phyloP scores from a whole-genome alignment of 768 basidiomycete species.

The Boletus reticulatus region DNA sequence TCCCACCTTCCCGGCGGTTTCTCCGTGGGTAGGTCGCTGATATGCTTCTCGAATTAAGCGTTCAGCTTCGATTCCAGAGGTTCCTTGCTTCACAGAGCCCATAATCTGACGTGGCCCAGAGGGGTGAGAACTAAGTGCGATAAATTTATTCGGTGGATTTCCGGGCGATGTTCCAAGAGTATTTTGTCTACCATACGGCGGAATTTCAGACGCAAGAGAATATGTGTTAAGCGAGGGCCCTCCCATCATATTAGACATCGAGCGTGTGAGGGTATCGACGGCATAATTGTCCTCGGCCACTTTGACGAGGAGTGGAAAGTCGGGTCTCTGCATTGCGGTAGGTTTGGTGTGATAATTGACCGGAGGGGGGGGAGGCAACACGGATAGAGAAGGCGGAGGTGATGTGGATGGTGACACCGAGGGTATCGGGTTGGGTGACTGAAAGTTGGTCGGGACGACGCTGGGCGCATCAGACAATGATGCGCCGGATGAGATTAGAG shows the following conservation, averaged over 20 bases:
- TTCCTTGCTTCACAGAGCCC: constrained; percentile 2
- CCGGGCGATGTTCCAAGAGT: background rate
- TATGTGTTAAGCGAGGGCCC: background rate
- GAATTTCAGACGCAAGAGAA: constrained; percentile 2
- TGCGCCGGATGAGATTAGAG: background rate
- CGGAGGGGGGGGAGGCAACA: background rate
- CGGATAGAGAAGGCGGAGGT: background rate
- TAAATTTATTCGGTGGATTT: background rate
- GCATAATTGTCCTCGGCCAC: background rate
- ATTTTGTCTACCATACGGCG: background rate
- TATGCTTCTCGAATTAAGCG: constrained; percentile 2
- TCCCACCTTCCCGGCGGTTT: background rate
- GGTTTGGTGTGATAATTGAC: constrained; percentile 9
- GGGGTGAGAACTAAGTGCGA: constrained; percentile 3
- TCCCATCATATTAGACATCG: constrained; percentile 9
- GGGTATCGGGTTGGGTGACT: background rate
- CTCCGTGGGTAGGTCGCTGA: constrained; percentile 7
- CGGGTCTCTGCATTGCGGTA: background rate
- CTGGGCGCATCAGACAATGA: background rate
- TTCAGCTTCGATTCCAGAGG: background rate
- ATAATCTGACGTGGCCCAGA: background rate
- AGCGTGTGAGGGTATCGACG: constrained; percentile 5
- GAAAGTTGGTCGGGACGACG: background rate
- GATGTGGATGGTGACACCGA: background rate
- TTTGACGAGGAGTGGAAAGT: background rate